Evolutionary conservation across 1,284 basidiomycete species (phyloP).

Genomic region (Trichosporon sp.): DNA sequence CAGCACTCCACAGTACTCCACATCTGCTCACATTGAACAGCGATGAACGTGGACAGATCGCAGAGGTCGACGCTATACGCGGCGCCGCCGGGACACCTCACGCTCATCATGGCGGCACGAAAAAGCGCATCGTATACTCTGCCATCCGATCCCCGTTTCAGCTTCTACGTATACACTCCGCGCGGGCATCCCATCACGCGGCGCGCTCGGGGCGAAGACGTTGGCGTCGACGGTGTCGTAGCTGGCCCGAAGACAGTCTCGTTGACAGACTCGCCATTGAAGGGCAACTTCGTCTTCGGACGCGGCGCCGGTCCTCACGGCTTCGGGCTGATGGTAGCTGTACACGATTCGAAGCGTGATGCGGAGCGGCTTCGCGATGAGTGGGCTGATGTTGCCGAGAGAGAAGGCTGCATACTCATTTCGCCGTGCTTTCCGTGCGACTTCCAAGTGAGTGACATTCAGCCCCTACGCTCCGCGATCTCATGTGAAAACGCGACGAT

Average conservation of each 20-base stretch:
- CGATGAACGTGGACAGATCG: neutral
- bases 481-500: no score
- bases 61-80: conserved; percentile 10
- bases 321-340: conserved; percentile 17
- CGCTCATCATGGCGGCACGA: conserved; percentile 16
- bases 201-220: conserved; percentile 13
- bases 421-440: conserved; percentile 19
- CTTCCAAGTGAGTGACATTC: conserved; percentile 6
- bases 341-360: conserved; percentile 18
- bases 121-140: conserved; percentile 11
- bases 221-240: conserved; percentile 5
- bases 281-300: neutral
- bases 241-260: neutral
- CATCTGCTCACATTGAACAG: neutral
- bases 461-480: neutral
- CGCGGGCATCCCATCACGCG: conserved; percentile 16
- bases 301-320: neutral
- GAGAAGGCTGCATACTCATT: conserved; percentile 14
- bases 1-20: neutral
- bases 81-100: conserved; percentile 13
- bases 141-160: conserved; percentile 9
- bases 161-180: conserved; percentile 20
- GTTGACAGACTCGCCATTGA: neutral
- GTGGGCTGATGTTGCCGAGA: conserved; percentile 12
- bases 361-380: conserved; percentile 14